A percentile compares a stretch with the other conserved stretches of the same genome.
phyloP scores from a whole-genome alignment of 352 stramenopile genomes.

The Pythium volutum region DNA sequence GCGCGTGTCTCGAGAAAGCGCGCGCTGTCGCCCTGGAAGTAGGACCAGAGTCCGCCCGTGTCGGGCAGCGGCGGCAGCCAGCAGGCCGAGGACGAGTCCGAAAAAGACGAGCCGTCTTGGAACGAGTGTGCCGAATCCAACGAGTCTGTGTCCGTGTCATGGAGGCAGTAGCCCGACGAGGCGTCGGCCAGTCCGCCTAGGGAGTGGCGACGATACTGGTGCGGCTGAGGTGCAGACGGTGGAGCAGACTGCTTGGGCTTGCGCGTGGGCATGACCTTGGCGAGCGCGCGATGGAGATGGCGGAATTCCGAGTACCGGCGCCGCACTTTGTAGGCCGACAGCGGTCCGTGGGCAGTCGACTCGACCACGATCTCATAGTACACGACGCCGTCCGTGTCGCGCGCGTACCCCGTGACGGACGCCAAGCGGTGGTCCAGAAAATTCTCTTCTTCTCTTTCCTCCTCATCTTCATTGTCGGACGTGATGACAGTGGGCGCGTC shows the following conservation, averaged over 20 bases:
- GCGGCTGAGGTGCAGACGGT: neutral
- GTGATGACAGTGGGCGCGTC: conserved; percentile 17
- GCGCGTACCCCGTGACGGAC: conserved; percentile 69
- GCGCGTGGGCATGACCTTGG: conserved; percentile 44
- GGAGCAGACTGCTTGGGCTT: conserved; percentile 20
- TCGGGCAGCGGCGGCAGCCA: conserved; percentile 56
- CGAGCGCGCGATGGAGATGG: conserved; percentile 48
- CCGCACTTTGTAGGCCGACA: conserved; percentile 77
- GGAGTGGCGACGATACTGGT: conserved; percentile 3
- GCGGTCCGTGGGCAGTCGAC: conserved; percentile 52
- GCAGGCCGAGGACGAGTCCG: neutral
- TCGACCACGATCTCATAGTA: conserved; percentile 81
- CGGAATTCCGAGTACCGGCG: conserved; percentile 76
- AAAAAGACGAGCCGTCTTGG: neutral
- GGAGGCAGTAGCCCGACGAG: neutral
- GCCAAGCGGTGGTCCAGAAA: conserved; percentile 69
- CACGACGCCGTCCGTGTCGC: conserved; percentile 66
- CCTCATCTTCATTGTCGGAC: conserved; percentile 7
- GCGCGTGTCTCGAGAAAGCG: conserved; percentile 57
- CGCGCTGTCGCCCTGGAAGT: conserved; percentile 61
- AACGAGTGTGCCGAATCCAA: neutral
- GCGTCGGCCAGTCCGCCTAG: neutral
- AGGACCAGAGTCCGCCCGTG: conserved; percentile 72
- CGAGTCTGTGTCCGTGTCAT: neutral
- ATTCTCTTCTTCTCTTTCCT: conserved; percentile 56